Evolutionary conservation across 2,329 filamentous ascomycete genomes (phyloP).

Genomic region (Sporothrix schenckii): DNA sequence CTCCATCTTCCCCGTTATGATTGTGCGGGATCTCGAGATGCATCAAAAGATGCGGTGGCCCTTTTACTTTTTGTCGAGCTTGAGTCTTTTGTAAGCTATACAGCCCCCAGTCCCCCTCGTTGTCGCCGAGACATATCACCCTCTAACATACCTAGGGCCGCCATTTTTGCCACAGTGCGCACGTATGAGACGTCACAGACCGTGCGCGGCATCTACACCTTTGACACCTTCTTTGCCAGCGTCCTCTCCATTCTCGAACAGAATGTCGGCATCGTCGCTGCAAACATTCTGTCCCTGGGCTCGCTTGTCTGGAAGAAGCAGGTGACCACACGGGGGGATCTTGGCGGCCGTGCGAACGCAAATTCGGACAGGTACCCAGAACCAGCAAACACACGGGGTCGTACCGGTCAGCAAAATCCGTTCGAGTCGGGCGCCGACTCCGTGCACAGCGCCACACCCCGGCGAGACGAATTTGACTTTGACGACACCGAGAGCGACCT

Average conservation of each 20-base stretch:
- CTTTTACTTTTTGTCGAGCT: conserved; percentile 43
- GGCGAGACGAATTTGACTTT: neutral
- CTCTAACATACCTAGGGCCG: conserved; percentile 38
- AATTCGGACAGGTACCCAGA: neutral
- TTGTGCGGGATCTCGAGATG: conserved; percentile 41
- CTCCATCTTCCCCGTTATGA: conserved; percentile 43
- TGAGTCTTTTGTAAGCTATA: conserved; percentile 40
- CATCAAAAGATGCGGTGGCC: conserved; percentile 42
- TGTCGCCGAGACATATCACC: too few relatives aligned
- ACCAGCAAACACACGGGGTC: conserved; percentile 25
- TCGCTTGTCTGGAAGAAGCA: conserved; percentile 40
- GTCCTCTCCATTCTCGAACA: conserved; percentile 45
- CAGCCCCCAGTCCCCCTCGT: too few relatives aligned
- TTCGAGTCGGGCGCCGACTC: conserved; percentile 30
- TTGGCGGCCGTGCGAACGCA: neutral
- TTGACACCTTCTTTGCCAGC: conserved; percentile 41
- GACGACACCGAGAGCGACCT: conserved; percentile 4
- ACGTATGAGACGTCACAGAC: conserved; percentile 44
- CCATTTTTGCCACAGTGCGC: conserved; percentile 42
- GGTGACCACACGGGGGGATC: conserved; percentile 16
- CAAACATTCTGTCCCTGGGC: conserved; percentile 45
- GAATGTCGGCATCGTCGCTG: conserved; percentile 46
- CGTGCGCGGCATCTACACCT: conserved; percentile 39
- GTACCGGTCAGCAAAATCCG: conserved; percentile 23
- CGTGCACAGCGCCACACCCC: conserved; percentile 25